Conservation (phyloP, 768 basidiomycete species). For the Tulasnella calospora region DNA sequence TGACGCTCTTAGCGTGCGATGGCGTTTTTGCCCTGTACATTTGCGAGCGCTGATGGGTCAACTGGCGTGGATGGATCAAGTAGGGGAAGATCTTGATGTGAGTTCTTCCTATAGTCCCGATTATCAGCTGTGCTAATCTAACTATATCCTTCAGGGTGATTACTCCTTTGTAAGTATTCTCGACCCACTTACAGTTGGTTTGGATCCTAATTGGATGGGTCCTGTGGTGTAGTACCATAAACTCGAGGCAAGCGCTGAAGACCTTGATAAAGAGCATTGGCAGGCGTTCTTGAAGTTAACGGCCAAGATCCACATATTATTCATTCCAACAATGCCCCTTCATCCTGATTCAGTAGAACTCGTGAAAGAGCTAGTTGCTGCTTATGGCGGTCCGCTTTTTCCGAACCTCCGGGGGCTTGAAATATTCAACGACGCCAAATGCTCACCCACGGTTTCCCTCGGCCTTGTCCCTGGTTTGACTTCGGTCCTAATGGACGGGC, state of each 20-base stretch:
- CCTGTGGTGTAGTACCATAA: neutral
- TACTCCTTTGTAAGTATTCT: neutral
- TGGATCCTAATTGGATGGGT: neutral
- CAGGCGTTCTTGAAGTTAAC: neutral
- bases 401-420: neutral
- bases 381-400: neutral
- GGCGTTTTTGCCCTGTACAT: neutral
- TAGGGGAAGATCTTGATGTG: neutral
- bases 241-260: neutral
- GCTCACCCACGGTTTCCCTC: neutral
- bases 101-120: neutral
- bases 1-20: neutral
- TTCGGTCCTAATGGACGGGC: neutral
- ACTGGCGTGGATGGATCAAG: neutral
- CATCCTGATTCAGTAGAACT: neutral
- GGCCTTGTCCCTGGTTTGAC: neutral
- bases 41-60: neutral
- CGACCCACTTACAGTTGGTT: neutral
- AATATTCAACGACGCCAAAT: neutral
- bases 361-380: neutral
- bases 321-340: neutral
- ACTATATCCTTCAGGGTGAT: neutral
- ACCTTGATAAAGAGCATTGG: neutral
- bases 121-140: neutral
- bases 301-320: neutral